Conservation (phyloP, 2,329 filamentous ascomycete genomes). For the Cytospora mali region DNA sequence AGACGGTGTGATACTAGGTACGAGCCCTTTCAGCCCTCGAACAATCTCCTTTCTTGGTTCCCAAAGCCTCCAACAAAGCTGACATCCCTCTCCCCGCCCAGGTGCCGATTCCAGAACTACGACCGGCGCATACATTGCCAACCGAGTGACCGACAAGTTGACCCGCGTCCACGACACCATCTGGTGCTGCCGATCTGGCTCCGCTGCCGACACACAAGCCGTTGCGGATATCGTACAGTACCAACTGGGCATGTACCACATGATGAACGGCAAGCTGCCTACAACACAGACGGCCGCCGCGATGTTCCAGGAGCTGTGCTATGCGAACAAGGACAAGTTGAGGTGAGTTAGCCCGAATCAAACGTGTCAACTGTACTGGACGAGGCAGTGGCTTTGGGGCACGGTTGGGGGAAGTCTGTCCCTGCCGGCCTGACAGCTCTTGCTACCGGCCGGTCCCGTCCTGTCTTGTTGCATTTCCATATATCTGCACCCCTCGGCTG, state of each 20-base stretch:
- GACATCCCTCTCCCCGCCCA: slow-evolving; percentile 33
- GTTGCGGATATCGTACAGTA: slow-evolving; percentile 98
- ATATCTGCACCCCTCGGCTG: neutral
- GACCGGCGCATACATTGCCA: slow-evolving; percentile 96
- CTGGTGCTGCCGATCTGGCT: slow-evolving; percentile 98
- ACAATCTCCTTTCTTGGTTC: neutral
- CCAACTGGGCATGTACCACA: slow-evolving; percentile 88
- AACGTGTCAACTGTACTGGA: neutral
- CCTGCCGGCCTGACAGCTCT: neutral
- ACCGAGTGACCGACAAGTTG: slow-evolving; percentile 98
- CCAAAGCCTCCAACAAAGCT: neutral
- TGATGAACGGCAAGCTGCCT: slow-evolving; percentile 84
- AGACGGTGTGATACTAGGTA: slow-evolving; percentile 91
- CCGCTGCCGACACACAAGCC: slow-evolving; percentile 95
- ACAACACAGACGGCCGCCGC: slow-evolving; percentile 94
- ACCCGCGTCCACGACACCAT: slow-evolving; percentile 98
- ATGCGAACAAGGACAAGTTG: slow-evolving; percentile 92
- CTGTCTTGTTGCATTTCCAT: neutral
- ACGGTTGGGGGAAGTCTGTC: neutral
- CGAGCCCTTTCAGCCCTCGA: slow-evolving; percentile 32
- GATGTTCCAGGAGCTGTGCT: slow-evolving; percentile 97
- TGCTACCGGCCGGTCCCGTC: neutral
- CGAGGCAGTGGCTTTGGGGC: neutral
- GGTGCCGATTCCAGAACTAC: slow-evolving; percentile 97
- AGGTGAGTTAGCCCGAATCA: slow-evolving; percentile 60